Evolutionary conservation across 2,329 filamentous ascomycete genomes (phyloP).

Genomic region (Alternaria panax): DNA sequence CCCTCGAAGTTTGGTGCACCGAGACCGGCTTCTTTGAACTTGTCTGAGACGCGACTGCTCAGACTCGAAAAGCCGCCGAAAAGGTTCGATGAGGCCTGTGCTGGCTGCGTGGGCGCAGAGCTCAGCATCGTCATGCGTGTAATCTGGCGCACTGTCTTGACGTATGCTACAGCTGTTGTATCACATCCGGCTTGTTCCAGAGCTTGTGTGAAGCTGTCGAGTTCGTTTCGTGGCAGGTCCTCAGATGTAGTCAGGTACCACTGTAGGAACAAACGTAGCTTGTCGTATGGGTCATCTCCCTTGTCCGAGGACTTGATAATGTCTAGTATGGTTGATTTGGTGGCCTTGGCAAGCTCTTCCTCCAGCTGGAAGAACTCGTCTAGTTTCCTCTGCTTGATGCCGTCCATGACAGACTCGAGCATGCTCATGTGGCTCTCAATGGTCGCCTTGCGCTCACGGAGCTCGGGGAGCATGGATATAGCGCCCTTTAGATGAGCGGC

Average conservation of each 20-base stretch:
- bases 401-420: constrained; percentile 61
- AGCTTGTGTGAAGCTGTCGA: constrained; percentile 85
- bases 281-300: constrained; percentile 84
- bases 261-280: constrained; percentile 92
- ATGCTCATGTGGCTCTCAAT: constrained; percentile 95
- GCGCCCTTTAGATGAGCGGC: constrained; percentile 95
- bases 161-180: constrained; percentile 79
- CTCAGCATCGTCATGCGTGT: constrained; percentile 99
- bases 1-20: constrained; percentile 84
- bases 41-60: constrained; percentile 88
- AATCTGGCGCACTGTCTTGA: constrained; percentile 82
- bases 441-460: constrained; percentile 81
- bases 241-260: constrained; percentile 90
- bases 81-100: constrained; percentile 75
- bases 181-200: constrained; percentile 78
- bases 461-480: constrained; percentile 88
- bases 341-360: constrained; percentile 87
- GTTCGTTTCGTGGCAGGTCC: constrained; percentile 81
- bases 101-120: constrained; percentile 73
- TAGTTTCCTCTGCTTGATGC: constrained; percentile 71
- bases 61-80: constrained; percentile 94
- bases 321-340: constrained; percentile 74
- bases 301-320: constrained; percentile 82
- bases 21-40: constrained; percentile 89
- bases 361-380: constrained; percentile 97